Evolutionary conservation across 2,329 filamentous ascomycete genomes (phyloP), one percentile per base, ranked within the genome.

Genomic region (Alternaria alternata): DNA sequence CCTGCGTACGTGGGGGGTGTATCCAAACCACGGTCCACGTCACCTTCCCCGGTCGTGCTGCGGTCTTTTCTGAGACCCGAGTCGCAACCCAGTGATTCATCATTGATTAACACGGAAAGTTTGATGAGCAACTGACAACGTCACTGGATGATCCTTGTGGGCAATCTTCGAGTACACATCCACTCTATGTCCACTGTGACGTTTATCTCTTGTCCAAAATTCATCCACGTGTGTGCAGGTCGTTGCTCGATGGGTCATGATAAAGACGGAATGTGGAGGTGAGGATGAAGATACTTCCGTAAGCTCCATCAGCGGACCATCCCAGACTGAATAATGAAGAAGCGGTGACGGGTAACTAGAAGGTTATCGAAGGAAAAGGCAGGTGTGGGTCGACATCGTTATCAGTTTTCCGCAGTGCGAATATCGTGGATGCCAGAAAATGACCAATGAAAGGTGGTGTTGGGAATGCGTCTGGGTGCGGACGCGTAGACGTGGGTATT

Each of bases 21-120:
- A 47, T 44, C 30, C 49, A 49, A 47, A 42, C 53, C 42, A 56
- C 46, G 47, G 47, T 53, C 52, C 52, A 54, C 60, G 60, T 62
- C 57, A 60, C 43, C 60, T 49, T 60, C 46, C 57, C 57, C 57
- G 57, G 57, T 59, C 57, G 57, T 59, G 57, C 57, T 59, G 52
- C 51, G 36, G 46, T 18, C 12, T 26, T 51, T 42, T 51, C 60
- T 51, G 48, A 48, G 47, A 39, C 34, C 38, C 38, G 44, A 57
- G 41, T n/a, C 43, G 32, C 20, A 57, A 42, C 26, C 47, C 38
- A 41, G 24, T 28, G 49, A 51, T 36, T 36, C 51, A 48, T 11
- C 34, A 47, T 32, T 36, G 39, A 48, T 11, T 30, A 18, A 57
- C 36, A 34, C 18, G 8, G 51, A 22, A 48, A 59, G 48, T 49